Conservation (phyloP, 345 rosid species). For the Citrus unshiu region DNA sequence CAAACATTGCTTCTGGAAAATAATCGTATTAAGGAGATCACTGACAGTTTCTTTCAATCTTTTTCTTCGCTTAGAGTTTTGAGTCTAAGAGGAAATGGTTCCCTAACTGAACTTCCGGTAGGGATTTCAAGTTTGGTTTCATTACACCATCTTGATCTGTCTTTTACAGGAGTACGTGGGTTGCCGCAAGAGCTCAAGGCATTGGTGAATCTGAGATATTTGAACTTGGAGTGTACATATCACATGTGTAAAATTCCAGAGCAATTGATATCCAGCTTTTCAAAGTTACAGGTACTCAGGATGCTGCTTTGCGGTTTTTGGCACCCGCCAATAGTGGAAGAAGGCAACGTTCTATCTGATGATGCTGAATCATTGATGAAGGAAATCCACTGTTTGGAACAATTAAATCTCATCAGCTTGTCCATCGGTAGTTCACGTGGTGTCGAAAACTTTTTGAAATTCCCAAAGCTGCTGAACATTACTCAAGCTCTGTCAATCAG, state of each 20-base stretch:
- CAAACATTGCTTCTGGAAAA: conserved; percentile 13
- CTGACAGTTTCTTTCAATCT: background rate
- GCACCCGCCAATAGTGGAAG: too few species aligned
- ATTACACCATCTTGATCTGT: conserved; percentile 26
- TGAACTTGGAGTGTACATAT: conserved; percentile 10
- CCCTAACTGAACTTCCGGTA: conserved; percentile 20
- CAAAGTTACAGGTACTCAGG: conserved; percentile 2
- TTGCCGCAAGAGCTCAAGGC: conserved; percentile 28
- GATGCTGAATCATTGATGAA: too few species aligned
- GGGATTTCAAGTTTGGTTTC: conserved; percentile 11
- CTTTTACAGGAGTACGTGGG: conserved; percentile 13
- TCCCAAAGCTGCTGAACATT: too few species aligned
- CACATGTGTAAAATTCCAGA: conserved; percentile 1
- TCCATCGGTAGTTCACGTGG: too few species aligned
- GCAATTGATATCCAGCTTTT: conserved; percentile 5
- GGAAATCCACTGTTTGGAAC: too few species aligned
- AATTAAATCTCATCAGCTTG: too few species aligned
- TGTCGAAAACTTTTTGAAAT: too few species aligned
- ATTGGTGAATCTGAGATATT: conserved; percentile 17
- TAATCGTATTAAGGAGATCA: conserved; percentile 2
- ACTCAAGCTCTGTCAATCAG: too few species aligned
- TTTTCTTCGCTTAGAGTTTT: conserved; percentile 24
- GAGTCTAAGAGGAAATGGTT: conserved; percentile 19
- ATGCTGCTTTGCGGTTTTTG: background rate
- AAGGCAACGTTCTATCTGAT: too few species aligned